Conservation (phyloP, 83 land plant species). For the Picea mariana region DNA sequence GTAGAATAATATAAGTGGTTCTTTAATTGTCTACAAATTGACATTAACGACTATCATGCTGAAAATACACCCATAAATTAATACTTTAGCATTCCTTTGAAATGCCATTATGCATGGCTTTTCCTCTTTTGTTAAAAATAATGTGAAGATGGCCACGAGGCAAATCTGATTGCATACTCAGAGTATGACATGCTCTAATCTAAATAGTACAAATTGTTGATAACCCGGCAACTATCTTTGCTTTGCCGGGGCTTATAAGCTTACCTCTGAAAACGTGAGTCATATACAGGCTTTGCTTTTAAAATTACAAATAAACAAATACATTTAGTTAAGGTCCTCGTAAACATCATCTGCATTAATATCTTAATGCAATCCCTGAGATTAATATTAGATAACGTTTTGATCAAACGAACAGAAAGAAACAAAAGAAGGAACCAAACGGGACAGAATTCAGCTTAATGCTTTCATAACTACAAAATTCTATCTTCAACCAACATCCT, state of each 20-base stretch:
- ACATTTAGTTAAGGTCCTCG: no score
- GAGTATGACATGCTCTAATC: neutral
- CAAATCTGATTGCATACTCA: neutral
- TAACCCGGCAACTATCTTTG: neutral
- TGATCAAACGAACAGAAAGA: neutral
- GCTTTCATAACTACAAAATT: neutral
- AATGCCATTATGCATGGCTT: constrained; percentile 5
- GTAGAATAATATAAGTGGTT: no score
- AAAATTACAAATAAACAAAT: neutral
- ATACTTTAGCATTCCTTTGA: neutral
- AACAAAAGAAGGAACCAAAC: neutral
- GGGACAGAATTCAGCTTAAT: neutral
- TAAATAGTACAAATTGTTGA: constrained; percentile 7
- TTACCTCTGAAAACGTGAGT: neutral
- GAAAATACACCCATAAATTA: constrained; percentile 3
- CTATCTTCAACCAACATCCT: neutral
- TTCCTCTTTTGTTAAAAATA: constrained; percentile 6
- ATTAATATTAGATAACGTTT: neutral
- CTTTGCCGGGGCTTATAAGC: neutral
- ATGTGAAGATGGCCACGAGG: neutral
- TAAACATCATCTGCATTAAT: neutral
- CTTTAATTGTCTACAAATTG: neutral
- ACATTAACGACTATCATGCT: neutral
- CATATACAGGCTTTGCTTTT: neutral
- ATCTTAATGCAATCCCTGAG: neutral